Base-by-base conservation (phyloP, 2,329 filamentous ascomycete species). In the Fusarium gaditjirri region DNA sequence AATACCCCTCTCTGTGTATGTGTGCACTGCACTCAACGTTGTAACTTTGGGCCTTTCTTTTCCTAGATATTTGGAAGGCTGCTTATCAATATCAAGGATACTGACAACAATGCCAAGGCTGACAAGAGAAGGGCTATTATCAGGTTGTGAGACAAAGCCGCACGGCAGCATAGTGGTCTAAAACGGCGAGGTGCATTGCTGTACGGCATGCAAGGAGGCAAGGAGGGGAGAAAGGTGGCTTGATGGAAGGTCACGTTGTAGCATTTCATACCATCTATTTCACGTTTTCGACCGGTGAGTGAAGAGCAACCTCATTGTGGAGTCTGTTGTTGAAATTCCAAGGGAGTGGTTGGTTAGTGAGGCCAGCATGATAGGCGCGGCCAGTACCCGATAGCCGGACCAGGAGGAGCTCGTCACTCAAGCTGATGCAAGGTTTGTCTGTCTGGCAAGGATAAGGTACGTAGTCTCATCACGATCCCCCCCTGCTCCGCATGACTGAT, bases 271-370 rank as follows among this genome's bases (percentile, higher is more conserved):
- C 61, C 64, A 73, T 74, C 55, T 69, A 70, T 66, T 69, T 66
- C 65, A 66, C 55, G 72, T 67, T 67, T 72, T 70, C 60, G 72
- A 77, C 75, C 75, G 75, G 75, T 77, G 63, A 77, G 63, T 62
- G 58, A 66, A 65, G 65, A 50, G 21, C 19, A 27, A 57, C 19
- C 19, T 36, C 54, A 23, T 36, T 46, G 70, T 70, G 68, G 73
- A 58, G 36, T 49, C 61, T 65, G 52, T 74, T 41, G 10, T 61
- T 65, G 43, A 60, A 52, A 61, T 63, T 61, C 65, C 75, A 75
- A 59, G 62, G 73, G 52, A 53, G 38, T 67, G 68, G 61, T 56
- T 68, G 58, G 72, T 53, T 54, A 41, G 52, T 31, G 62, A 60
- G 53, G 42, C 17, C 35, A 49, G 43, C 25, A 29, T 67, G 74